phyloP scores from a whole-genome alignment of 2,329 filamentous ascomycete species.

The Ophiocordyceps robertsii region DNA sequence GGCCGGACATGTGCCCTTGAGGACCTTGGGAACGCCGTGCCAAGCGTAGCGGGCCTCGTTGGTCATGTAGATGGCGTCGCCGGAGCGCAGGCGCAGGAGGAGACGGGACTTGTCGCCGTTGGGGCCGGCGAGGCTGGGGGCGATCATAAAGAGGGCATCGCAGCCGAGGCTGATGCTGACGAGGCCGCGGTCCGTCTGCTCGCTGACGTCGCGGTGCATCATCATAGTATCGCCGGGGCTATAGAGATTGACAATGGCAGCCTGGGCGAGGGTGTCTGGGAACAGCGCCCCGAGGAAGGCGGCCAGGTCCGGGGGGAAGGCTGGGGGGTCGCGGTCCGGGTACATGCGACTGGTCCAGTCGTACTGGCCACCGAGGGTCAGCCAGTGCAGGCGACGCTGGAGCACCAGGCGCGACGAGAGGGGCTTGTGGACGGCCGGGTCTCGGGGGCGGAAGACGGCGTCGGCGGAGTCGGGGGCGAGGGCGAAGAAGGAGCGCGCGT shows the following conservation, averaged over 20 bases:
- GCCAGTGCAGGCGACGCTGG: constrained; percentile 75
- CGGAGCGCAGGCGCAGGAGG: constrained; percentile 56
- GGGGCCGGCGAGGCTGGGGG: constrained; percentile 33
- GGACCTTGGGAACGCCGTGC: constrained; percentile 86
- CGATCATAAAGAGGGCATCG: constrained; percentile 77
- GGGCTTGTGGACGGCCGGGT: constrained; percentile 61
- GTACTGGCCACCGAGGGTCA: constrained; percentile 90
- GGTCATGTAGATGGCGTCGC: constrained; percentile 85
- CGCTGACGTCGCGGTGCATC: constrained; percentile 87
- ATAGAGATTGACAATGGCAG: constrained; percentile 91
- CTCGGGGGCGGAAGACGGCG: constrained; percentile 51
- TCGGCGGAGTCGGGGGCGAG: constrained; percentile 30
- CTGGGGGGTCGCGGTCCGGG: constrained; percentile 50
- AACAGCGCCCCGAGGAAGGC: constrained; percentile 57
- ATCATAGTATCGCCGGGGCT: constrained; percentile 81
- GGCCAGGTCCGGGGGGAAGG: constrained; percentile 63
- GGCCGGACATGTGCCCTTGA: constrained; percentile 64
- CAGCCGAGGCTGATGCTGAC: constrained; percentile 84
- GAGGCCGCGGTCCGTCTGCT: constrained; percentile 63
- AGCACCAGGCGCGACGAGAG: constrained; percentile 58
- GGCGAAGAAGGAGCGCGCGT: constrained; percentile 38
- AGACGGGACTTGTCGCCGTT: constrained; percentile 7
- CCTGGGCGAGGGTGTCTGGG: constrained; percentile 64
- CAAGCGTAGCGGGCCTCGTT: constrained; percentile 73
- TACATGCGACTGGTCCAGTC: constrained; percentile 88